A percentile compares a stretch with the other conserved stretches of the same genome.
These are phyloP conservation scores for Linnemannia hyalina DNA, from an alignment of 192 early-diverging fungal species.

Conservation along the genomic window DNA sequence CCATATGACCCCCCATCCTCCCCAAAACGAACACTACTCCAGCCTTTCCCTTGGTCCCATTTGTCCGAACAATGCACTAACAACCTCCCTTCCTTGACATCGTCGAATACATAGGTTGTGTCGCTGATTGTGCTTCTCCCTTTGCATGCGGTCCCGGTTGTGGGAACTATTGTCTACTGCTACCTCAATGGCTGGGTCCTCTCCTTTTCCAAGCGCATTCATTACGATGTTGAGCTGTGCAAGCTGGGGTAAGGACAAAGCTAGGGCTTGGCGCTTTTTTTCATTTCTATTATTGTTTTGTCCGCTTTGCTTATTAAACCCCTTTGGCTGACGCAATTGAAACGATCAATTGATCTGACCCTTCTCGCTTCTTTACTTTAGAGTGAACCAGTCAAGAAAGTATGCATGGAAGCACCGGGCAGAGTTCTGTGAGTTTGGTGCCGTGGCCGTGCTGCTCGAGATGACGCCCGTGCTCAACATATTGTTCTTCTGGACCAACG, in stretches of 20 bases:
- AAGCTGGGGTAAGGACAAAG: slow-evolving; percentile 35
- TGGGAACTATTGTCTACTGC: slow-evolving; percentile 69
- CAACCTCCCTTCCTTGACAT: not conserved
- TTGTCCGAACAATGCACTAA: not conserved
- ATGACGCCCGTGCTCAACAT: slow-evolving; percentile 72
- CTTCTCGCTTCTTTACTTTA: not conserved
- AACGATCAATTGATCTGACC: not conserved
- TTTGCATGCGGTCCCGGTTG: slow-evolving; percentile 68
- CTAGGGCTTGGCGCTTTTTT: not conserved
- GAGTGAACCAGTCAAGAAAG: slow-evolving; percentile 58
- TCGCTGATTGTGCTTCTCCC: slow-evolving; percentile 69
- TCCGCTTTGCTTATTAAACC: too few relatives aligned
- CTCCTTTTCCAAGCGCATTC: slow-evolving; percentile 62
- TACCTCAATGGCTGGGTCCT: slow-evolving; percentile 69
- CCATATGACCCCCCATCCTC: slow-evolving; percentile 12
- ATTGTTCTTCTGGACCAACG: slow-evolving; percentile 80
- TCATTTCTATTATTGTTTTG: not conserved
- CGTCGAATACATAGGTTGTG: slow-evolving; percentile 52
- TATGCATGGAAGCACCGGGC: slow-evolving; percentile 59
- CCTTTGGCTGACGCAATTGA: not conserved
- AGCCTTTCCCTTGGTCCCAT: slow-evolving; percentile 32
- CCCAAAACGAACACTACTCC: slow-evolving; percentile 30
- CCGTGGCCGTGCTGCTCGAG: slow-evolving; percentile 69
- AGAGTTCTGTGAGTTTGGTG: slow-evolving; percentile 61
- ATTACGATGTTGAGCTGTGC: slow-evolving; percentile 67